These are phyloP conservation scores for Aspergillus tamarii DNA, from an alignment of 2,329 filamentous ascomycete species.

Conservation along the genomic window DNA sequence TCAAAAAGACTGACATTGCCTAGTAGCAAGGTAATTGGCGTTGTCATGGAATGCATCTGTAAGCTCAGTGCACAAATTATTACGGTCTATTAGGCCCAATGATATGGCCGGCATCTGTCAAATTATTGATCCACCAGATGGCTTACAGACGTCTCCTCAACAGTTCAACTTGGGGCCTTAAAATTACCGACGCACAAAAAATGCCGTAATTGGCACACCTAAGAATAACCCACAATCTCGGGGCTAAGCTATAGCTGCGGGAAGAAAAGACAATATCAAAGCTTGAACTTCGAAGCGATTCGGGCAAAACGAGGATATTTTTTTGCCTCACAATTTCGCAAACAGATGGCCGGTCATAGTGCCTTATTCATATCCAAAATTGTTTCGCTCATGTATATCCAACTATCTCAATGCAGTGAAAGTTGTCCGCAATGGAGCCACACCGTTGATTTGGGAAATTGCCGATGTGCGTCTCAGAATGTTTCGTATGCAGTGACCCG, in stretches of 20 bases:
- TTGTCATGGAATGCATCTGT: background rate
- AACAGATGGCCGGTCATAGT: background rate
- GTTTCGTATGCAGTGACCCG: background rate
- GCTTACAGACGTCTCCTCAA: background rate
- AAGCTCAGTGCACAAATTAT: background rate
- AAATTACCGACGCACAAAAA: background rate
- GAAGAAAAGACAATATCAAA: background rate
- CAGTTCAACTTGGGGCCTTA: background rate
- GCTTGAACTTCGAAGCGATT: background rate
- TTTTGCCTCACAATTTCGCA: background rate
- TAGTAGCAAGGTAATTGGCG: background rate
- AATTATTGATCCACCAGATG: background rate
- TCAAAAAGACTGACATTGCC: background rate
- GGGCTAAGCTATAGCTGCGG: background rate
- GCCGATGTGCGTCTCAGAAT: background rate
- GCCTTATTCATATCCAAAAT: background rate
- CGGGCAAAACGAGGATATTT: background rate
- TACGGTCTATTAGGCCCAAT: background rate
- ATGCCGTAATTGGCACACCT: slow-evolving; percentile 1
- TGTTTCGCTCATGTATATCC: background rate
- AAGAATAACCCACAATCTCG: background rate
- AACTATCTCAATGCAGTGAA: background rate
- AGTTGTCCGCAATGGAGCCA: background rate
- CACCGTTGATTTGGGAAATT: background rate
- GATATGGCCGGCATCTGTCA: background rate